phyloP scores from a whole-genome alignment of 495 filamentous ascomycete species.

The Annulohypoxylon nitens region DNA sequence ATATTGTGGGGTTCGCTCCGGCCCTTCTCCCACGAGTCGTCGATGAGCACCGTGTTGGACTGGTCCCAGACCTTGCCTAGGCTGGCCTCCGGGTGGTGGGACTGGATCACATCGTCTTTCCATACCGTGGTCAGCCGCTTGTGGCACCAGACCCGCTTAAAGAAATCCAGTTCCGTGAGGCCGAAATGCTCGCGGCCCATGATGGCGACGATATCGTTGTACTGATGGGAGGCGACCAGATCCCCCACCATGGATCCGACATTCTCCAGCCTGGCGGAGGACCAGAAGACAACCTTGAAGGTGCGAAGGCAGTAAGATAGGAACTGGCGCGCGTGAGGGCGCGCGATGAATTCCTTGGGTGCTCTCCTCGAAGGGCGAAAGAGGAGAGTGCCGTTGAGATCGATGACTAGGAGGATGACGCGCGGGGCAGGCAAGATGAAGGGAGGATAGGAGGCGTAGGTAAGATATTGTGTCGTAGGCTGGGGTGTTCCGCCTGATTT shows the following conservation, averaged over 20 bases:
- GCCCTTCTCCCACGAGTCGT: conserved; percentile 85
- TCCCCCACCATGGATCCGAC: conserved; percentile 71
- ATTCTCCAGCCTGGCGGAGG: conserved; percentile 80
- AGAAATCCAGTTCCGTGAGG: conserved; percentile 73
- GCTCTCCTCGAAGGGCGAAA: conserved; percentile 66
- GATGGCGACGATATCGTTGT: conserved; percentile 68
- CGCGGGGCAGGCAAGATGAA: conserved; percentile 47
- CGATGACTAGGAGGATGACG: conserved; percentile 82
- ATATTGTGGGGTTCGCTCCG: conserved; percentile 86
- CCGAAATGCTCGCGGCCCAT: conserved; percentile 88
- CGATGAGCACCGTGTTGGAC: conserved; percentile 89
- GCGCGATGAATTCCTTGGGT: conserved; percentile 67
- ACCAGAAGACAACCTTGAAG: conserved; percentile 90
- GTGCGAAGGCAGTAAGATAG: conserved; percentile 73
- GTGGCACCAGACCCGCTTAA: conserved; percentile 83
- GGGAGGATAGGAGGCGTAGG: conserved; percentile 41
- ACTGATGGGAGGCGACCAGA: conserved; percentile 61
- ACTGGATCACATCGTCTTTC: conserved; percentile 66
- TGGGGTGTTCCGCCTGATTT: conserved; percentile 65
- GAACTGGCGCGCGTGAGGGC: conserved; percentile 75
- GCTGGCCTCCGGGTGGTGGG: conserved; percentile 59
- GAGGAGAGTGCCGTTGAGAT: conserved; percentile 93
- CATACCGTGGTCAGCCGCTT: conserved; percentile 83
- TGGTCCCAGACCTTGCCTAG: conserved; percentile 73
- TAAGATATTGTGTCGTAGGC: conserved; percentile 59